Evolutionary conservation across 345 rosid species (phyloP), one percentile per base, ranked within the genome.

Genomic region (Atalantia buxifolia): DNA sequence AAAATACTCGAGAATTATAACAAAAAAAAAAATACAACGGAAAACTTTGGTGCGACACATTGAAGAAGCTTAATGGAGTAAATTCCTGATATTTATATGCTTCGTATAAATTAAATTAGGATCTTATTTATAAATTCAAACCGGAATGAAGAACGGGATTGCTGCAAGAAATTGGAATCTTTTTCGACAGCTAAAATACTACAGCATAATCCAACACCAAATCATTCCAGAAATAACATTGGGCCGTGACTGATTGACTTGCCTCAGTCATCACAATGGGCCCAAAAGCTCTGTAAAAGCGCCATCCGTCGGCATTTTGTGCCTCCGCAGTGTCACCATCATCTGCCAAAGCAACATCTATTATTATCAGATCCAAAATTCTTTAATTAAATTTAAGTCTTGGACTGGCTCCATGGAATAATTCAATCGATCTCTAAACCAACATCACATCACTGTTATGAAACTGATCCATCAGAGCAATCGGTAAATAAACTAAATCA

Each of bases 241-340:
- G 19, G 55, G 28, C 35, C 66, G 28, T 2, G 36, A 6, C 35
- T 4, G 12, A 19, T 19, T 18, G 25, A 65, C 67, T 28, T 35
- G 53, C 53, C 40, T 45, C 14, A 7, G 57, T 48, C 45, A 70
- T 45, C 0, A 2, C 18, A 59, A 63, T 67, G 80, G 80, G 69
- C 19, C 76, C 76, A 16, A 12, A 22, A 50, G 4, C 66, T 6
- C 69, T 40, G 31, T 30, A 42, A 42, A 70, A 33, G 28, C 33
- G 81, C 81, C 81, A 78, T 78, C 71, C 50, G 81, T 78, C 81
- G 22, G 18, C 28, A 72, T 33, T 61, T 16, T 21, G 64, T 48
- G 76, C 57, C n/a, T n/a, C 36, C 6, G 6, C 22, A 50, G 24
- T 45, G 76, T 69, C 56, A 16, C 42, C 59, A 7, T 65, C 78